Evolutionary conservation across 2,329 filamentous ascomycete species (phyloP).

Genomic region (Penicillium sclerotigenum): DNA sequence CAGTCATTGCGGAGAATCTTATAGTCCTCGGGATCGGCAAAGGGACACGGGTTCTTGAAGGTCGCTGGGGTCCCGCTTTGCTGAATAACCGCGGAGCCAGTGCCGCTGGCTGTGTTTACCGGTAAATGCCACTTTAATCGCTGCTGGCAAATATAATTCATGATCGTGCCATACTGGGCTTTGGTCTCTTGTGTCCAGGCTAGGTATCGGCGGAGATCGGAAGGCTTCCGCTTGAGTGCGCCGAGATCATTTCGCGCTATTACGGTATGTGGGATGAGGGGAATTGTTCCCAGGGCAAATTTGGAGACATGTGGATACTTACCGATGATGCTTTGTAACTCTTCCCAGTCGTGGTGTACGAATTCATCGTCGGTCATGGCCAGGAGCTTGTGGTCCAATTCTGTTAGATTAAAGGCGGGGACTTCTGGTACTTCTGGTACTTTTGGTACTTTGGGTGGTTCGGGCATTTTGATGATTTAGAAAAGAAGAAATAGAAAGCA

Average conservation of each 20-base stretch:
- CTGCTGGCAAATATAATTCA: constrained; percentile 54
- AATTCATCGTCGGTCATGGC: constrained; percentile 54
- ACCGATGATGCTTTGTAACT: constrained; percentile 54
- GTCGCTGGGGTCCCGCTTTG: constrained; percentile 37
- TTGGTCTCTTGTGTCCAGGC: constrained; percentile 57
- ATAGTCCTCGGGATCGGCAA: constrained; percentile 54
- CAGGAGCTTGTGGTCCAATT: constrained; percentile 49
- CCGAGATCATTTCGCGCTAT: constrained; percentile 53
- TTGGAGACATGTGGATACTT: constrained; percentile 18
- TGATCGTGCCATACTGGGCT: constrained; percentile 54
- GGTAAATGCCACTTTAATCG: constrained; percentile 53
- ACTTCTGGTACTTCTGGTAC: not conserved
- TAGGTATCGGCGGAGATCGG: constrained; percentile 58
- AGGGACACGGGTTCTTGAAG: constrained; percentile 50
- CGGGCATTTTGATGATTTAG: constrained; percentile 7
- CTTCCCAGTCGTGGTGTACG: constrained; percentile 51
- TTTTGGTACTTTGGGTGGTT: constrained; percentile 5
- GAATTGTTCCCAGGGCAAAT: constrained; percentile 1
- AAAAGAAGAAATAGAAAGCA: not conserved
- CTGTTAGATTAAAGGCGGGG: constrained; percentile 49
- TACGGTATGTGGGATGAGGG: constrained; percentile 12
- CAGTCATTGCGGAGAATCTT: constrained; percentile 60
- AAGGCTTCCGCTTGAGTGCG: constrained; percentile 57
- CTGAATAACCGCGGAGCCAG: constrained; percentile 23
- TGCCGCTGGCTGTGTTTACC: not conserved